These are phyloP conservation scores for Alternaria rosae DNA, from an alignment of 2,329 filamentous ascomycete species.

Conservation along the genomic window DNA sequence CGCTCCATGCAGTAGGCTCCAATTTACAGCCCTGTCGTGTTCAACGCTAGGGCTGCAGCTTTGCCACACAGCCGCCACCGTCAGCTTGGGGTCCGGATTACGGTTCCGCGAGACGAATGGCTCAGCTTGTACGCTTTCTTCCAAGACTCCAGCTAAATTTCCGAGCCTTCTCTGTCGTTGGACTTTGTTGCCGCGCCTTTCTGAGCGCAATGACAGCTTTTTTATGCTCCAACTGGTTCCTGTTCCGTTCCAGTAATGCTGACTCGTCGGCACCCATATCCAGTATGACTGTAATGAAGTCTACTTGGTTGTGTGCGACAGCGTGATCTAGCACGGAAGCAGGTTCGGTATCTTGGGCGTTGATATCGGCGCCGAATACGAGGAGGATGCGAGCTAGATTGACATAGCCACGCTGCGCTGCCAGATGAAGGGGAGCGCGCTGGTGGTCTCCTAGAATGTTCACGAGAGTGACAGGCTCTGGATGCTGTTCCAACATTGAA, in stretches of 20 bases:
- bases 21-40: background rate
- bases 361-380: conserved; percentile 19
- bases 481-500: conserved; percentile 11
- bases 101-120: background rate
- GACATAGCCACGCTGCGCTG: conserved; percentile 21
- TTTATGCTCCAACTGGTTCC: conserved; percentile 13
- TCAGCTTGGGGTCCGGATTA: background rate
- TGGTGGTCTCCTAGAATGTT: conserved; percentile 17
- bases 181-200: background rate
- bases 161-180: background rate
- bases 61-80: background rate
- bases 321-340: conserved; percentile 27
- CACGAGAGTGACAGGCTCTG: conserved; percentile 9
- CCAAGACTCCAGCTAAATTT: background rate
- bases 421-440: conserved; percentile 25
- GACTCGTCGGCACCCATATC: conserved; percentile 16
- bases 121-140: background rate
- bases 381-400: conserved; percentile 18
- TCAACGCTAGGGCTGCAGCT: background rate
- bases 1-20: background rate
- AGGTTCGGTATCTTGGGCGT: conserved; percentile 23
- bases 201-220: conserved; percentile 13
- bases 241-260: conserved; percentile 14
- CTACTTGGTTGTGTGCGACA: conserved; percentile 12
- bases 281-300: conserved; percentile 23